These are phyloP conservation scores for Claviceps maximensis DNA, from an alignment of 2,329 filamentous ascomycete genomes.

Conservation along the genomic window DNA sequence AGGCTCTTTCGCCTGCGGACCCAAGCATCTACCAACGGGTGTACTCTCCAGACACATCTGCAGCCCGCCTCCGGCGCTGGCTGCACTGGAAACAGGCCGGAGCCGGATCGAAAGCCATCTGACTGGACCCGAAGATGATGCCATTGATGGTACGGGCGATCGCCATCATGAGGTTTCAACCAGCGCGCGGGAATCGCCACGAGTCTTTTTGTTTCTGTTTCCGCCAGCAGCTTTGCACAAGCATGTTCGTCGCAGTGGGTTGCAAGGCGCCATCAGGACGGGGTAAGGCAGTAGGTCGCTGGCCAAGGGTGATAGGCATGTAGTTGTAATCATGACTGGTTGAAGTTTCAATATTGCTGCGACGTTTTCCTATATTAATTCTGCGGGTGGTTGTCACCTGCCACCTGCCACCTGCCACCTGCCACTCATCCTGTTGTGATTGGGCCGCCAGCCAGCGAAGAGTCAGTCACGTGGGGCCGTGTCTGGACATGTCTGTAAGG, in stretches of 20 bases:
- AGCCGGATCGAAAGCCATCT: constrained; percentile 19
- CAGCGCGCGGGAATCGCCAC: constrained; percentile 46
- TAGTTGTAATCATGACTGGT: too few relatives aligned
- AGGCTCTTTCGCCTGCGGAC: constrained; percentile 35
- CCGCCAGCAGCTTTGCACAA: constrained; percentile 39
- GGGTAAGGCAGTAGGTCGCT: too few relatives aligned
- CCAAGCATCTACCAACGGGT: constrained; percentile 47
- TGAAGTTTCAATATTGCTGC: too few relatives aligned
- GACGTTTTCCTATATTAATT: too few relatives aligned
- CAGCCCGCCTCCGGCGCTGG: constrained; percentile 47
- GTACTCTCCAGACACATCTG: constrained; percentile 42
- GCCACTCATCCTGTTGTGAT: too few relatives aligned
- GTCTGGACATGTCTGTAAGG: too few relatives aligned
- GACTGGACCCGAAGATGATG: constrained; percentile 27
- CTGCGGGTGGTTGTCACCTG: too few relatives aligned
- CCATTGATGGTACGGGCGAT: constrained; percentile 30
- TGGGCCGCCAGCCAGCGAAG: too few relatives aligned
- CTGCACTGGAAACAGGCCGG: constrained; percentile 24
- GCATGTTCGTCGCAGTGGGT: constrained; percentile 1
- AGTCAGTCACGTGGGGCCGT: too few relatives aligned
- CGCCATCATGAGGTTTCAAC: constrained; percentile 45
- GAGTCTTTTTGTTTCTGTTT: constrained; percentile 41
- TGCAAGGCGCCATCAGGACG: too few relatives aligned
- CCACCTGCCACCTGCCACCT: too few relatives aligned
- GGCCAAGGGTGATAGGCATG: too few relatives aligned